phyloP scores from a whole-genome alignment of 129 eudicot species.

The Arctium lappa region DNA sequence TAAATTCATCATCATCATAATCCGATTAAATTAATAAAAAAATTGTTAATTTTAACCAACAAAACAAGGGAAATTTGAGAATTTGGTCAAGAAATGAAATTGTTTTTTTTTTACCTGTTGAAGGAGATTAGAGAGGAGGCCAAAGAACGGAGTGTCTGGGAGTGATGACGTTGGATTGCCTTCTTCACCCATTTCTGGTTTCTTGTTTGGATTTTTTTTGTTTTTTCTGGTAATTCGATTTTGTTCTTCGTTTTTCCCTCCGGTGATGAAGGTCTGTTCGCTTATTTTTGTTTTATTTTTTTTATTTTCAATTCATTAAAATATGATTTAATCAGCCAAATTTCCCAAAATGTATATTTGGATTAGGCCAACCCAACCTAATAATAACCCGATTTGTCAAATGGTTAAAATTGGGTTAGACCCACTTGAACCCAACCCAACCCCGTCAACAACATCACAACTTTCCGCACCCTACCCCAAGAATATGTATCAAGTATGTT shows the following conservation, averaged over 20 bases:
- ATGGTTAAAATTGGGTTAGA: background rate
- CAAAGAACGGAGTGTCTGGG: conserved; percentile 70
- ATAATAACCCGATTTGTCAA: background rate
- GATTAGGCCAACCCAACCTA: background rate
- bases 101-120: conserved; percentile 44
- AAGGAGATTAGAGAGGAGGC: conserved; percentile 64
- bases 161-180: conserved; percentile 25
- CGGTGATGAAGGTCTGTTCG: background rate
- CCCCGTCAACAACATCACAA: no score
- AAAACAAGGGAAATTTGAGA: background rate
- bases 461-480: no score
- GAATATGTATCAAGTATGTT: no score
- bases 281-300: background rate
- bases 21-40: background rate
- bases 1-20: background rate
- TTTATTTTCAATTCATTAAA: background rate
- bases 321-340: background rate
- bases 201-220: background rate
- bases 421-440: no score
- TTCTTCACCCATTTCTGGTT: conserved; percentile 42
- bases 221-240: background rate
- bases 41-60: background rate
- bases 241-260: background rate
- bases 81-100: background rate
- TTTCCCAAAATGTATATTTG: background rate